Evolutionary conservation across 306 rosid genomes (phyloP).

Genomic region (Rubus idaeus): DNA sequence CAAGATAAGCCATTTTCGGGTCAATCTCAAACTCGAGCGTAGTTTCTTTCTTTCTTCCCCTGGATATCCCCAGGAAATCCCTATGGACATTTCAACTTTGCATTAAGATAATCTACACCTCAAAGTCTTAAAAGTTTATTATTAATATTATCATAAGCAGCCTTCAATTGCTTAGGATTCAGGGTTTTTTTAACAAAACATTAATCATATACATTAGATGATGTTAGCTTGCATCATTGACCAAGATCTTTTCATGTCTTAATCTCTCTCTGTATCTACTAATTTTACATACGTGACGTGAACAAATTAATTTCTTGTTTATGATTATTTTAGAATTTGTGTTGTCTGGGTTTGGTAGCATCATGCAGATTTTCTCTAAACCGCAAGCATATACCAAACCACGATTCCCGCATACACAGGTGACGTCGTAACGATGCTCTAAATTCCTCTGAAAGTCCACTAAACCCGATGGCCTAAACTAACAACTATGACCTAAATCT

Average conservation of each 20-base stretch:
- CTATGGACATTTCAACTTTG: not conserved
- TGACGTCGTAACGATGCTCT: not conserved
- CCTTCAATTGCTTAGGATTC: not conserved
- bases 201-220: not conserved
- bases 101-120: not conserved
- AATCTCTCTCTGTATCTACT: not conserved
- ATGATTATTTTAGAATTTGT: not conserved
- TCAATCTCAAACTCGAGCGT: not conserved
- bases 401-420: too few relatives aligned
- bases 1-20: not conserved
- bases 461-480: not conserved
- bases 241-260: not conserved
- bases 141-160: not conserved
- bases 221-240: not conserved
- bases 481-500: not conserved
- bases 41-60: not conserved
- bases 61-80: not conserved
- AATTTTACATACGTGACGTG: not conserved
- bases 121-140: not conserved
- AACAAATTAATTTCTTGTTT: not conserved
- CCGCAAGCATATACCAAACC: constrained; percentile 10
- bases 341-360: not conserved
- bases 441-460: not conserved
- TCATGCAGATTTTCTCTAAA: not conserved
- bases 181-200: not conserved